phyloP scores from a whole-genome alignment of 2,329 filamentous ascomycete genomes.

The Cladobotryum protrusum region DNA sequence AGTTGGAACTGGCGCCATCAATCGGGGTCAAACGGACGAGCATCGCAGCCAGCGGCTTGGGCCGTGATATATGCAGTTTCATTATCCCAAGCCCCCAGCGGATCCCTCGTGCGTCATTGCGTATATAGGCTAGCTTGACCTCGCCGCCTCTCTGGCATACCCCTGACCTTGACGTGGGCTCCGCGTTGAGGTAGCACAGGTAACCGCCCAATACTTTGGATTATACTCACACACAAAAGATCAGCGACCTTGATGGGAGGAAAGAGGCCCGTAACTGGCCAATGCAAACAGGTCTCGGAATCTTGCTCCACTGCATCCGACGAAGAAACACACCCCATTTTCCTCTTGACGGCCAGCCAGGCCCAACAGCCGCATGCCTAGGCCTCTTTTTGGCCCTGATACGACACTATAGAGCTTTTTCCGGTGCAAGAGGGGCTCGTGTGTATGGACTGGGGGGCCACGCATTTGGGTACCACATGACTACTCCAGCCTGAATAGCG shows the following conservation, averaged over 20 bases:
- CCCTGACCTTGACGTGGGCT: conserved; percentile 16
- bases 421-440: conserved; percentile 23
- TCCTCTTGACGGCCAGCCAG: conserved; percentile 6
- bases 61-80: conserved; percentile 9
- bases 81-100: conserved; percentile 3
- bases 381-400: conserved; percentile 18
- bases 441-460: conserved; percentile 26
- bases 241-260: background rate
- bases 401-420: conserved; percentile 20
- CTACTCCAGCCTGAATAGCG: conserved; percentile 15
- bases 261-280: conserved; percentile 4
- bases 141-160: conserved; percentile 13
- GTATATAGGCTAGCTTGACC: conserved; percentile 13
- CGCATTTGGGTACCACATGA: conserved; percentile 26
- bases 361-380: conserved; percentile 20
- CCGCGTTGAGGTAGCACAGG: conserved; percentile 17
- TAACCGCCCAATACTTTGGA: conserved; percentile 4
- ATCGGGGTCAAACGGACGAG: background rate
- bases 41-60: conserved; percentile 5
- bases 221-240: conserved; percentile 9
- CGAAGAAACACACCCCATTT: conserved; percentile 7
- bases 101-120: conserved; percentile 12
- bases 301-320: conserved; percentile 7
- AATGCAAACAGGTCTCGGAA: conserved; percentile 3
- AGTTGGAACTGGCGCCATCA: conserved; percentile 6